phyloP scores from a whole-genome alignment of 306 rosid genomes.

The Vachellia pachyceras region DNA sequence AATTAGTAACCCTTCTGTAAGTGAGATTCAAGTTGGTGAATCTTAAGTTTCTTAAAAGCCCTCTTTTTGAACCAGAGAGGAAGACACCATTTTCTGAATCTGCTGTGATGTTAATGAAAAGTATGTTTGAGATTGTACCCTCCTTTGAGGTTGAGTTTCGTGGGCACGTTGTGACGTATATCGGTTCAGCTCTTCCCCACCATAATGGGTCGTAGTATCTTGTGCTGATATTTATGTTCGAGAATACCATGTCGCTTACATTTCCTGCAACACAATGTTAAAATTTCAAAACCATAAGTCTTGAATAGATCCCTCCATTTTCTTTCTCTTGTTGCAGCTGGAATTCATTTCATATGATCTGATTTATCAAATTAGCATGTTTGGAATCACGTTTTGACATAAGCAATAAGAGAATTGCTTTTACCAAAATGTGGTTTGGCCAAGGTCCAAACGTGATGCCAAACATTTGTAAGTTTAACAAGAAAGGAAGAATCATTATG shows the following conservation, averaged over 20 bases:
- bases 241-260: constrained; percentile 83
- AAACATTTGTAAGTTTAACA: no score
- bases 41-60: constrained; percentile 70
- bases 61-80: constrained; percentile 80
- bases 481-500: no score
- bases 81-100: constrained; percentile 86
- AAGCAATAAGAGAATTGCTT: no score
- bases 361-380: neutral
- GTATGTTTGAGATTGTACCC: constrained; percentile 80
- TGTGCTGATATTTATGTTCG: constrained; percentile 88
- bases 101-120: constrained; percentile 76
- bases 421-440: no score
- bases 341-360: neutral
- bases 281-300: constrained; percentile 1
- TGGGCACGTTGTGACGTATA: constrained; percentile 83
- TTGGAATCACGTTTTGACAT: no score
- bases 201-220: constrained; percentile 91
- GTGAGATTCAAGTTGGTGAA: constrained; percentile 75
- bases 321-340: no score
- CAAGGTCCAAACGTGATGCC: no score
- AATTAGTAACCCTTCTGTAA: constrained; percentile 66
- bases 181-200: constrained; percentile 99
- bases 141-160: constrained; percentile 66
- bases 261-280: constrained; percentile 62
- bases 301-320: neutral